Percentiles rank a stretch among this genome's conserved stretches.
Evolutionary conservation across 2,329 filamentous ascomycete genomes (phyloP).

Genomic region (Pseudogymnoascus sp.): DNA sequence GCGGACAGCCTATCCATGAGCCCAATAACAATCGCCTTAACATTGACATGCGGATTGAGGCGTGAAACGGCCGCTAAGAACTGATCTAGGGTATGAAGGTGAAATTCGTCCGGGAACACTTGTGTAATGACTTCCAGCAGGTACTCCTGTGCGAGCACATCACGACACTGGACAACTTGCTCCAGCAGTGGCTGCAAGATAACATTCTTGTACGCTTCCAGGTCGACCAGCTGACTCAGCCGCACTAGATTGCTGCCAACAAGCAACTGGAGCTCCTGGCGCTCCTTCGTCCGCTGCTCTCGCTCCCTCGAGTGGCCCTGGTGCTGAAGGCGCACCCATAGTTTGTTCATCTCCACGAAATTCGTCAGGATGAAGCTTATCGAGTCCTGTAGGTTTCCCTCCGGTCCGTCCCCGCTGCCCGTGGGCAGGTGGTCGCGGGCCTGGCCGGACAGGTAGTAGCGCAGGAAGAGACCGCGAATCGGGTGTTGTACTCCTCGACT

Average conservation of each 20-base stretch:
- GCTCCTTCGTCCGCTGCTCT: constrained; percentile 86
- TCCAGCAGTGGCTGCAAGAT: constrained; percentile 86
- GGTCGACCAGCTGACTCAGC: constrained; percentile 87
- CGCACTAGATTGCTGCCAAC: constrained; percentile 95
- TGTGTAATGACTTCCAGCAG: constrained; percentile 96
- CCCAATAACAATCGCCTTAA: constrained; percentile 96
- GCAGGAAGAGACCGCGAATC: constrained; percentile 85
- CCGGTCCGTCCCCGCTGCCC: constrained; percentile 77
- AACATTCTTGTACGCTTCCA: constrained; percentile 85
- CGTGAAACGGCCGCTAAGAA: constrained; percentile 88
- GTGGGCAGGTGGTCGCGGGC: constrained; percentile 80
- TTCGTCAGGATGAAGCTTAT: constrained; percentile 98
- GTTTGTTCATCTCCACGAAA: constrained; percentile 99
- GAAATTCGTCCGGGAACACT: constrained; percentile 97
- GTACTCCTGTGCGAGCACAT: constrained; percentile 95
- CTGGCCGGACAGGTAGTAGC: constrained; percentile 94
- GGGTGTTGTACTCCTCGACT: constrained; percentile 95
- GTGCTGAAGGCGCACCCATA: constrained; percentile 96
- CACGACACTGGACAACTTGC: constrained; percentile 94
- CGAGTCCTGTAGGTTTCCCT: constrained; percentile 92
- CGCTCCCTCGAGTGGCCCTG: constrained; percentile 93
- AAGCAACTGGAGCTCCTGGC: constrained; percentile 88
- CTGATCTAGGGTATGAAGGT: constrained; percentile 91
- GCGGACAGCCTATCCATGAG: constrained; percentile 93
- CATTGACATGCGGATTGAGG: constrained; percentile 91